Conservation (phyloP, 140 eudicot species). For the Bidens hawaiensis region DNA sequence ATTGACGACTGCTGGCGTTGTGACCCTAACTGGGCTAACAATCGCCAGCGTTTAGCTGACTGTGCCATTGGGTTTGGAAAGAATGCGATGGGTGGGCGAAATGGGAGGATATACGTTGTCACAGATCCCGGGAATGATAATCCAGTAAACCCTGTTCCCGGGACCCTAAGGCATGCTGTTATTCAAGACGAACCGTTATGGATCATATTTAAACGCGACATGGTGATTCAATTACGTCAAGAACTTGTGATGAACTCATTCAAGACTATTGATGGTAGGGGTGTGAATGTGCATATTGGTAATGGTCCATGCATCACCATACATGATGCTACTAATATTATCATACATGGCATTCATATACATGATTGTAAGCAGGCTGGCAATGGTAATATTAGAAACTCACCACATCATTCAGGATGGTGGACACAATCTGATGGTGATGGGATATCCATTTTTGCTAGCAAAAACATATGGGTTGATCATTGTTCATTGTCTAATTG, state of each 20-base stretch:
- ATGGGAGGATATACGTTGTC: background rate
- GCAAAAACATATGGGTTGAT: background rate
- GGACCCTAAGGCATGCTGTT: background rate
- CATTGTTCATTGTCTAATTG: background rate
- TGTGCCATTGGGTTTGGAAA: conserved; percentile 16
- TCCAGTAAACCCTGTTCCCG: background rate
- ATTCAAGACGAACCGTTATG: background rate
- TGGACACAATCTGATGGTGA: background rate
- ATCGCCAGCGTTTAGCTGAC: background rate
- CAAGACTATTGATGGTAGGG: background rate
- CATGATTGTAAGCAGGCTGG: background rate
- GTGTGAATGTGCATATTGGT: background rate
- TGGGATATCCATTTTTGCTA: background rate
- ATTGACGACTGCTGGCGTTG: conserved; percentile 96
- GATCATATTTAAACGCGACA: background rate
- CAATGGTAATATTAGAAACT: background rate
- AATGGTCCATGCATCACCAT: background rate
- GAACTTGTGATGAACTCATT: background rate
- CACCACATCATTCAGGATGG: background rate
- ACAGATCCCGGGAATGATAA: background rate
- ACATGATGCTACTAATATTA: background rate
- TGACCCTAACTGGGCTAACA: conserved; percentile 29
- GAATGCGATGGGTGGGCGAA: background rate
- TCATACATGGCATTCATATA: background rate
- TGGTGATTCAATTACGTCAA: background rate